Evolutionary conservation across 1,284 basidiomycete genomes (phyloP).

Genomic region (Somion occarium): DNA sequence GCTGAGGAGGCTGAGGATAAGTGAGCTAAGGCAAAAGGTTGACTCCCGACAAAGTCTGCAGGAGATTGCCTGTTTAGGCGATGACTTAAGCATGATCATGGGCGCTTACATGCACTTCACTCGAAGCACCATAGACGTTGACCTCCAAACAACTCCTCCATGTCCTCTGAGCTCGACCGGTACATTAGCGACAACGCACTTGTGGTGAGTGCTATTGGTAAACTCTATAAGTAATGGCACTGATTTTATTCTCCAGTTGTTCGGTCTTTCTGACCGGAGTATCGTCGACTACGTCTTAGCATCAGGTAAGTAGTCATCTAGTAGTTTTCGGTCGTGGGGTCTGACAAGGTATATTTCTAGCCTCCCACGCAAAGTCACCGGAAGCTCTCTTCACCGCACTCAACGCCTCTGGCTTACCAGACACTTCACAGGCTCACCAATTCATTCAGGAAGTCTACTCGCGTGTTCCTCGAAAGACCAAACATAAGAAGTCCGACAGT

Average conservation of each 20-base stretch:
- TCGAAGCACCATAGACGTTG: neutral
- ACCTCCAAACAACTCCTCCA: too few species aligned
- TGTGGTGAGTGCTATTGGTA: slow-evolving; percentile 44
- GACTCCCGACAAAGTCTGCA: slow-evolving; percentile 4
- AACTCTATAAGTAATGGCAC: neutral
- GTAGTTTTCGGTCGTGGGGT: slow-evolving; percentile 12
- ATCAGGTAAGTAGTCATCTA: slow-evolving; percentile 50
- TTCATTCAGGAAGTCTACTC: slow-evolving; percentile 79
- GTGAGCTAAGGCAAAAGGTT: neutral
- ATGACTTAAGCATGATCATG: neutral
- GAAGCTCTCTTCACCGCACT: slow-evolving; percentile 76
- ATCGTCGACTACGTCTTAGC: slow-evolving; percentile 85
- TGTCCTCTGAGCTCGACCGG: slow-evolving; percentile 62
- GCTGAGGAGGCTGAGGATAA: neutral
- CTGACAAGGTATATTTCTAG: slow-evolving; percentile 32
- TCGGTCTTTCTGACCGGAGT: slow-evolving; percentile 77
- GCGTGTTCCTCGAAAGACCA: slow-evolving; percentile 69
- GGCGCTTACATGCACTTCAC: neutral
- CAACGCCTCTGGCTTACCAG: slow-evolving; percentile 73
- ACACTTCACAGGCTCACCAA: slow-evolving; percentile 70
- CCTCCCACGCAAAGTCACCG: slow-evolving; percentile 77
- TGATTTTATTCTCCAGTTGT: slow-evolving; percentile 45
- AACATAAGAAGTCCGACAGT: slow-evolving; percentile 55
- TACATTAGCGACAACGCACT: slow-evolving; percentile 88
- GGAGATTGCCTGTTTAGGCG: neutral